These are phyloP conservation scores for Vigna hirtella DNA, from an alignment of 306 rosid species.

Conservation along the genomic window DNA sequence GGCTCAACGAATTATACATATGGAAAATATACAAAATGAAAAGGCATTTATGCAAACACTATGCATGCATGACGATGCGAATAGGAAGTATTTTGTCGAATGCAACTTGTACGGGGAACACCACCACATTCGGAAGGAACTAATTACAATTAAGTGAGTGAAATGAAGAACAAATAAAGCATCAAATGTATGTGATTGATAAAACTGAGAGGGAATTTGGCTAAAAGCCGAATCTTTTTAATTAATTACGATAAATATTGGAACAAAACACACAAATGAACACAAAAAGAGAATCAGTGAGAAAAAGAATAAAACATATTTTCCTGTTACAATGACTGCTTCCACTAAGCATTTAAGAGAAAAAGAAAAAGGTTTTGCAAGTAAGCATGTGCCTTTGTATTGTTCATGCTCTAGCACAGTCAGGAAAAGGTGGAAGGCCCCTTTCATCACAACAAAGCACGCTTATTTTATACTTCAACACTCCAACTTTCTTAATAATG, in stretches of 20 bases:
- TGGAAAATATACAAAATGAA: background rate
- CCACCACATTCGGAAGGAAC: slow-evolving; percentile 24
- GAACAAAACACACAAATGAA: slow-evolving; percentile 34
- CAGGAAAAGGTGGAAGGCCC: slow-evolving; percentile 34
- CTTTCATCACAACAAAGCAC: slow-evolving; percentile 32
- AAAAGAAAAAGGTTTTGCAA: slow-evolving; percentile 34
- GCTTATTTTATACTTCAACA: slow-evolving; percentile 16
- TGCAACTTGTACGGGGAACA: background rate
- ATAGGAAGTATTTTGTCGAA: background rate
- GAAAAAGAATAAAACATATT: slow-evolving; percentile 30
- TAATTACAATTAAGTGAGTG: background rate
- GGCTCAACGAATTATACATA: background rate
- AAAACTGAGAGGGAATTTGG: slow-evolving; percentile 27
- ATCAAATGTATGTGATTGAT: slow-evolving; percentile 14
- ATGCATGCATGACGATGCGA: background rate
- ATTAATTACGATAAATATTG: background rate
- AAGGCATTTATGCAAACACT: background rate
- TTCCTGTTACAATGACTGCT: slow-evolving; percentile 27
- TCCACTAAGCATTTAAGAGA: slow-evolving; percentile 20
- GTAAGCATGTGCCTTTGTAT: slow-evolving; percentile 27
- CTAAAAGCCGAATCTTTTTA: slow-evolving; percentile 15
- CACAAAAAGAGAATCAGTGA: slow-evolving; percentile 40
- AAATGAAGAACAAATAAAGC: slow-evolving; percentile 26
- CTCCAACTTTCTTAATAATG: slow-evolving; percentile 6
- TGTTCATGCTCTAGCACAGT: slow-evolving; percentile 7